phyloP scores from a whole-genome alignment of 1,284 basidiomycete genomes.

The Apiotrichum domesticum region DNA sequence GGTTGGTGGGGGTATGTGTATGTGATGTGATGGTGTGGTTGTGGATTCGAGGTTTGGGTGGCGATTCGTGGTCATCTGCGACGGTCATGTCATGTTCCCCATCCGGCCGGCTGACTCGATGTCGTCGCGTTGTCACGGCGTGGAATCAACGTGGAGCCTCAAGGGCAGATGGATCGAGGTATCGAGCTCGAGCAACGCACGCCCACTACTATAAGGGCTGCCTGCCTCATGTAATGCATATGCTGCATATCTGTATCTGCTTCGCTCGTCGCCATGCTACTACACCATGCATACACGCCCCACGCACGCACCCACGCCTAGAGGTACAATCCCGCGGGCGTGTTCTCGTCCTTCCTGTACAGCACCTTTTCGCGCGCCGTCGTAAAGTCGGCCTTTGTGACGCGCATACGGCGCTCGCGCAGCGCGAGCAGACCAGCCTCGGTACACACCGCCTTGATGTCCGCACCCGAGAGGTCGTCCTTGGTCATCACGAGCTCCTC shows the following conservation, averaged over 20 bases:
- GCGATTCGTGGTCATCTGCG: too few relatives aligned
- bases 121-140: too few relatives aligned
- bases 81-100: too few relatives aligned
- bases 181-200: too few relatives aligned
- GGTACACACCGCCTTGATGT: slow-evolving; percentile 96
- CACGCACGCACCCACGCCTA: slow-evolving; percentile 13
- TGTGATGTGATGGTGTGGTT: background rate
- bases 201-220: too few relatives aligned
- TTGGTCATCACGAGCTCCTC: slow-evolving; percentile 96
- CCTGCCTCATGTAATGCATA: too few relatives aligned
- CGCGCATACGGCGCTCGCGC: slow-evolving; percentile 91
- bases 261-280: background rate
- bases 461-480: slow-evolving; percentile 93
- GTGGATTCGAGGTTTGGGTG: background rate
- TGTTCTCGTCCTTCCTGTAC: slow-evolving; percentile 90
- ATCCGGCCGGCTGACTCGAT: too few relatives aligned
- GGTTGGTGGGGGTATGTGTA: background rate
- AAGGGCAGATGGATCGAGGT: too few relatives aligned
- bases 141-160: too few relatives aligned
- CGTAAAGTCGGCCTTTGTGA: slow-evolving; percentile 86
- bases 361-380: slow-evolving; percentile 82
- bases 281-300: background rate
- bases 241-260: too few relatives aligned
- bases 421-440: slow-evolving; percentile 93
- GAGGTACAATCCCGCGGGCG: slow-evolving; percentile 48